Evolutionary conservation across 2,329 filamentous ascomycete species (phyloP).

Genomic region (Aspergillus sp.): DNA sequence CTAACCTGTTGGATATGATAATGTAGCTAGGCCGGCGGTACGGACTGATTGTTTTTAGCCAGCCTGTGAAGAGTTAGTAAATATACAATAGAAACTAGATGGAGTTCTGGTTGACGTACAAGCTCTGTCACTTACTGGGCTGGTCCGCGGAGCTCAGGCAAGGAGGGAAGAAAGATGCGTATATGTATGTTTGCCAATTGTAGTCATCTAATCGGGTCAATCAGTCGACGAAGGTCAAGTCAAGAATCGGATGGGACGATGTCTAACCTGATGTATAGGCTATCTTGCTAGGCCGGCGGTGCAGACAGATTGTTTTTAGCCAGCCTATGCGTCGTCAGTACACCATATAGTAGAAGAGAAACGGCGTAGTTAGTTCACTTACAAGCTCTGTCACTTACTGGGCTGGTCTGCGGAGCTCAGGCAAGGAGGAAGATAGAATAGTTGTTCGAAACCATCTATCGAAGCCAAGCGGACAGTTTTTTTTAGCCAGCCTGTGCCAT

Average conservation of each 20-base stretch:
- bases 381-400: constrained; percentile 24
- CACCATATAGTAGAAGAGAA: too few relatives aligned
- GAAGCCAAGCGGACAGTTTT: background rate
- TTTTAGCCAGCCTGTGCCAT: constrained; percentile 23
- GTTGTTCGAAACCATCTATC: background rate
- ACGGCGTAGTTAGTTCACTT: background rate
- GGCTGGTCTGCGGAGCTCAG: background rate
- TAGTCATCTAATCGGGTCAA: too few relatives aligned
- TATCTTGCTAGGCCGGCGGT: too few relatives aligned
- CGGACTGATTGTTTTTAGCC: constrained; percentile 19
- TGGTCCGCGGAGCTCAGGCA: constrained; percentile 4
- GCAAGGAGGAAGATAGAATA: background rate
- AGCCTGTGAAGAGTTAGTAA: constrained; percentile 13
- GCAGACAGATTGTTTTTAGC: constrained; percentile 19
- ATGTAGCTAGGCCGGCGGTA: background rate
- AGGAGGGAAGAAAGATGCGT: background rate
- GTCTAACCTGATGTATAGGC: too few relatives aligned
- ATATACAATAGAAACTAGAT: background rate
- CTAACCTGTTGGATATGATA: background rate
- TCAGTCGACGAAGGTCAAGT: background rate
- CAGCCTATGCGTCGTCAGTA: constrained; percentile 15
- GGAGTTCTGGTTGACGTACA: constrained; percentile 6
- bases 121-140: constrained; percentile 21
- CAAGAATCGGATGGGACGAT: background rate
- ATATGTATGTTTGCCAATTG: background rate